Evolutionary conservation across 768 basidiomycete genomes (phyloP).

Genomic region (Amanita fuliginea): DNA sequence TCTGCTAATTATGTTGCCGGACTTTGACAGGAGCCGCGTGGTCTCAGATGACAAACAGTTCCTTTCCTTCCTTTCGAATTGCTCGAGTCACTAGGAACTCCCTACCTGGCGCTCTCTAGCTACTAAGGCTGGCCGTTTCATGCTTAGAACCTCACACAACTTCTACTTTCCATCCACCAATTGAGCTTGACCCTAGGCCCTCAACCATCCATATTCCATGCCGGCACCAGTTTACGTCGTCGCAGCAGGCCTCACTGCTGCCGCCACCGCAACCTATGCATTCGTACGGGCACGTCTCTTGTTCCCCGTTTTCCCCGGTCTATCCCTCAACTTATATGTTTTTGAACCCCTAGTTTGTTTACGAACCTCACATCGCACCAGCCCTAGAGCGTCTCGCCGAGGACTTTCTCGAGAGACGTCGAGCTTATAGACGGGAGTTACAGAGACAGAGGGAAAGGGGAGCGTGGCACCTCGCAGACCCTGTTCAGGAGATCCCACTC

Average conservation of each 20-base stretch:
- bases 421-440: neutral
- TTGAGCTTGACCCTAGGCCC: no score
- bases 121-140: no score
- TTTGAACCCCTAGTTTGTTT: neutral
- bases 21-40: no score
- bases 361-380: conserved; percentile 4
- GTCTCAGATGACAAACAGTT: no score
- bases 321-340: neutral
- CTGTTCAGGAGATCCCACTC: conserved; percentile 1
- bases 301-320: neutral
- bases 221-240: neutral
- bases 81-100: no score
- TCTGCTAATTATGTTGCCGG: no score
- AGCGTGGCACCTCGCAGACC: neutral
- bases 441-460: neutral
- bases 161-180: no score
- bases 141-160: no score
- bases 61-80: no score
- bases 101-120: no score
- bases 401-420: conserved; percentile 1
- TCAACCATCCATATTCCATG: no score
- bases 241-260: neutral
- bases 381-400: conserved; percentile 4
- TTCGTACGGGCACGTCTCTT: neutral
- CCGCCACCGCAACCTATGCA: neutral